Base-by-base conservation (phyloP, 305 asterid genomes). In the Fraxinus sp. region DNA sequence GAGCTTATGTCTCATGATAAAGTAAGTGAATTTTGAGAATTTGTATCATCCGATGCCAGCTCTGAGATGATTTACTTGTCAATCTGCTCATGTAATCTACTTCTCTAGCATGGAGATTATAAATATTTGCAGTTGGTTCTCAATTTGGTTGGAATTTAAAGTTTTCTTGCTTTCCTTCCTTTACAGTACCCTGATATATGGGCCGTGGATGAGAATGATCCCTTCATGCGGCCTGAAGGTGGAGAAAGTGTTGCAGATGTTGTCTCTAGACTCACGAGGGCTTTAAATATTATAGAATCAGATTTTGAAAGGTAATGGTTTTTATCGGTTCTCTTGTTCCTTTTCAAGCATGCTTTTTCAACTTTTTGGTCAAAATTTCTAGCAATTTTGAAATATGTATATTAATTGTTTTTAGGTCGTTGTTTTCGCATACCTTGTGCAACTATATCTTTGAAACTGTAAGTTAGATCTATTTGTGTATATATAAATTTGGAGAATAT, bases 231-330 rank as follows among this genome's bases (percentile, higher is more conserved):
- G 86, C 97, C 98, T 7, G 95, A 92, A 90, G 98, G 97, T 76
- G 99, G 99, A 87, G 99, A 94, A 89, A 95, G 99, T 86, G 99
- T 95, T 83, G 95, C 95, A 2, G 97, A 94, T 88, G 98, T 95
- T 82, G 97, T 87, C 87, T 86, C 92, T 76, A 93, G 99, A 86
- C 95, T 95, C 82, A 76, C 92, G 32, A 87, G 80, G 76, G 98
- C 98, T 72, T 85, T 95, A 83, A 81, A 87, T 49, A 80, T 78
- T 80, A 86, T 91, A 79, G 98, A 95, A 84, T 87, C 94, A 24
- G 94, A 89, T 68, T 95, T 91, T 87, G 85, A 81, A 84, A 92
- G 84, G 99, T 95, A 91, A 86, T 37, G 74, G 2, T 72, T 46
- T 64, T 7, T 46, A 57, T 26, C 76, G 28, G 78, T 70, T 55